A percentile compares a stretch with the other conserved stretches of the same genome.
Conservation (phyloP, 1,284 basidiomycete species). For the Vanrija pseudolonga region DNA sequence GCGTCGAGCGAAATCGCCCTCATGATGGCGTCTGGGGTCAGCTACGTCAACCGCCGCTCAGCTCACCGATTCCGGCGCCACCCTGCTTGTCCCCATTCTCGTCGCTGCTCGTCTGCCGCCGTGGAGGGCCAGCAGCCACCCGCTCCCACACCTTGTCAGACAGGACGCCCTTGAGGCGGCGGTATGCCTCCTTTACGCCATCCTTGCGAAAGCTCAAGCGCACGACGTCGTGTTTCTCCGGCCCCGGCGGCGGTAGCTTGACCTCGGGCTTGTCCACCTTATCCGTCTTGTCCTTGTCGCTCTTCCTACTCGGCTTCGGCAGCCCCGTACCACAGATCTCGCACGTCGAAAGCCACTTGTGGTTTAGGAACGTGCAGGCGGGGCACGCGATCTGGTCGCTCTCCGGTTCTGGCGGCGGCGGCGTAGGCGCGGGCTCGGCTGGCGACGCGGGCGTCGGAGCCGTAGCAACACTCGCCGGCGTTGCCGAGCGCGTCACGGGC, state of each 20-base stretch:
- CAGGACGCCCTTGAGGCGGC: slow-evolving; percentile 69
- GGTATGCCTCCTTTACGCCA: slow-evolving; percentile 81
- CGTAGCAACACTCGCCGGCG: slow-evolving; percentile 2
- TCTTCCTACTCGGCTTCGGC: slow-evolving; percentile 8
- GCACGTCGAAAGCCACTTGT: slow-evolving; percentile 68
- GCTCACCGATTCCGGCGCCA: slow-evolving; percentile 36
- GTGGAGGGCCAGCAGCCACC: not conserved
- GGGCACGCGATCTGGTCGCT: slow-evolving; percentile 60
- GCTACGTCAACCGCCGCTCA: not conserved
- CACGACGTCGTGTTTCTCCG: slow-evolving; percentile 59
- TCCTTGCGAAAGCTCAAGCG: slow-evolving; percentile 82
- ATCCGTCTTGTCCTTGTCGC: not conserved
- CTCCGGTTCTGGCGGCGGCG: not conserved
- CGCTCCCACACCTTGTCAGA: slow-evolving; percentile 72
- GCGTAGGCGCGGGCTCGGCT: not conserved
- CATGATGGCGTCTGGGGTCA: slow-evolving; percentile 67
- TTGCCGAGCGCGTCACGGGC: slow-evolving; percentile 4
- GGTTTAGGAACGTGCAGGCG: slow-evolving; percentile 90
- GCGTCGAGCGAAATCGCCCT: slow-evolving; percentile 66
- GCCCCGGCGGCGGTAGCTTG: slow-evolving; percentile 28
- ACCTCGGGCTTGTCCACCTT: not conserved
- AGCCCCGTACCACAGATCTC: slow-evolving; percentile 83
- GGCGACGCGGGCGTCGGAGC: not conserved
- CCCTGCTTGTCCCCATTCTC: slow-evolving; percentile 7
- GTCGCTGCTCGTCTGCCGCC: not conserved